Percentiles rank a stretch among this genome's conserved stretches.
phyloP scores from a whole-genome alignment of 2,329 filamentous ascomycete genomes.

The Fusarium pilosicola region DNA sequence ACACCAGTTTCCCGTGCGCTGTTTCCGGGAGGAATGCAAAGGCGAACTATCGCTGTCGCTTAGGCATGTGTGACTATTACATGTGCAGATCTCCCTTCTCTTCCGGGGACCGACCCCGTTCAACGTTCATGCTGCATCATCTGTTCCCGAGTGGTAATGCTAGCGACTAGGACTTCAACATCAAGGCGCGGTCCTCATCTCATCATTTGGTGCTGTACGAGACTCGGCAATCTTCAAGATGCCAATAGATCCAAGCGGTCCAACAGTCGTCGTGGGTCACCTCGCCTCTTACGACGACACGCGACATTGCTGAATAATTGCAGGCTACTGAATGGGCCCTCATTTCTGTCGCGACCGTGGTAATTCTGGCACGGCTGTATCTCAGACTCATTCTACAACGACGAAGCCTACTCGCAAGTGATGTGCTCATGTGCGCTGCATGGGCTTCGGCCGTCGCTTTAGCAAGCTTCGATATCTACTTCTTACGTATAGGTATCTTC shows the following conservation, averaged over 20 bases:
- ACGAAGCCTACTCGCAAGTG: conserved; percentile 7
- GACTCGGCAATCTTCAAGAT: not conserved
- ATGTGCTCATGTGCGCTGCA: conserved; percentile 15
- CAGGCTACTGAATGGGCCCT: conserved; percentile 17
- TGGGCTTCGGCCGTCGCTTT: not conserved
- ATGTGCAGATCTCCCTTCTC: not conserved
- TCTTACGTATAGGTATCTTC: not conserved
- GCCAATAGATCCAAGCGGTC: conserved; percentile 1
- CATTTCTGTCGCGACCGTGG: not conserved
- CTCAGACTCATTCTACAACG: conserved; percentile 4
- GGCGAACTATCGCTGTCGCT: not conserved
- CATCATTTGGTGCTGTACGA: not conserved
- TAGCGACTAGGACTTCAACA: not conserved
- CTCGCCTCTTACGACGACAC: rapidly evolving
- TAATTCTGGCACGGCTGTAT: conserved; percentile 17
- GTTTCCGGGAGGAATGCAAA: not conserved
- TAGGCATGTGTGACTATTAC: not conserved
- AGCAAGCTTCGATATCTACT: not conserved
- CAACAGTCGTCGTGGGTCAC: not conserved
- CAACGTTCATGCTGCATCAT: not conserved
- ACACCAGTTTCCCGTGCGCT: not conserved
- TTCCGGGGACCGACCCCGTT: too few relatives aligned
- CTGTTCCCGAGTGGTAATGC: not conserved
- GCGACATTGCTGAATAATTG: not conserved
- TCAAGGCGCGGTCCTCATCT: not conserved